A percentile compares a stretch with the other conserved stretches of the same genome.
These are phyloP conservation scores for Leptographium galeiforme DNA, from an alignment of 2,329 filamentous ascomycete species.

Conservation along the genomic window DNA sequence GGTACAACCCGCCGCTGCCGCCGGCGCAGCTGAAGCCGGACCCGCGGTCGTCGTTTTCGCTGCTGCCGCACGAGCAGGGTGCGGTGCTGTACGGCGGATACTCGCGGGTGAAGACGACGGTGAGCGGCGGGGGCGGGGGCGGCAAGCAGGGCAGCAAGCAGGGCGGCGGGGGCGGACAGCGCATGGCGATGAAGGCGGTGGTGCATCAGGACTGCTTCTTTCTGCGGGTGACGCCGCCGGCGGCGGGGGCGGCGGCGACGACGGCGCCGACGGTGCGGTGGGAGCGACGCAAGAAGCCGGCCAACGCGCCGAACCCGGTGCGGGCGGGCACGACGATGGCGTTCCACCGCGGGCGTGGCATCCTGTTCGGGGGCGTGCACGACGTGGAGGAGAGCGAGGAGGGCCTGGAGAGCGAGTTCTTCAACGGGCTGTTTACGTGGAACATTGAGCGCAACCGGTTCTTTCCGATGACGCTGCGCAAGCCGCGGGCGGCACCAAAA, in stretches of 20 bases:
- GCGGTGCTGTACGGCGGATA: constrained; percentile 90
- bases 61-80: constrained; percentile 80
- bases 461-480: constrained; percentile 68
- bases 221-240: constrained; percentile 63
- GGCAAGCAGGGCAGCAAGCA: constrained; percentile 23
- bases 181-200: constrained; percentile 69
- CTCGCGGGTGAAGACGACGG: constrained; percentile 69
- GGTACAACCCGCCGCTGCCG: constrained; percentile 65
- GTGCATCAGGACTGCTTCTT: constrained; percentile 95
- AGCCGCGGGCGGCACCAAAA: constrained; percentile 55
- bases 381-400: constrained; percentile 87
- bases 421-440: constrained; percentile 83
- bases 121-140: constrained; percentile 39
- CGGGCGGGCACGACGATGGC: constrained; percentile 89
- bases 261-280: constrained; percentile 65
- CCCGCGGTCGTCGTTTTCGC: constrained; percentile 77
- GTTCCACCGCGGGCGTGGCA: constrained; percentile 83
- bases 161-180: constrained; percentile 37
- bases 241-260: constrained; percentile 50
- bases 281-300: constrained; percentile 87
- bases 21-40: constrained; percentile 78
- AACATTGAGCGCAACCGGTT: constrained; percentile 92
- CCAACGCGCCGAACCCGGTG: constrained; percentile 71
- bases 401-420: constrained; percentile 94
- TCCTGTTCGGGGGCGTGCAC: constrained; percentile 88